These are phyloP conservation scores for Funneliformis mosseae DNA, from an alignment of 192 early-diverging fungal genomes.

Conservation along the genomic window DNA sequence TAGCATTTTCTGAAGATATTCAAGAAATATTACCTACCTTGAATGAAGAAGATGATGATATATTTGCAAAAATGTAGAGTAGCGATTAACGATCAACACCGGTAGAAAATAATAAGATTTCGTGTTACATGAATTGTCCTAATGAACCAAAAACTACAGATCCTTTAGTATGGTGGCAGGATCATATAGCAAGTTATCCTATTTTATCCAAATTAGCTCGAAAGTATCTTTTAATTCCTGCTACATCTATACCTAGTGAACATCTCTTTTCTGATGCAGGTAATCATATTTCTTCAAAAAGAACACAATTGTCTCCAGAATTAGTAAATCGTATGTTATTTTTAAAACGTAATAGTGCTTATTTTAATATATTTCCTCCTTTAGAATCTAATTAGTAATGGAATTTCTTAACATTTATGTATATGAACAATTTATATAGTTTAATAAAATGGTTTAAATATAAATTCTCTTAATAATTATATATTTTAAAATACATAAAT, in stretches of 20 bases:
- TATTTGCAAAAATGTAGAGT: neutral
- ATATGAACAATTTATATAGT: no score
- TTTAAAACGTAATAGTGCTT: no score
- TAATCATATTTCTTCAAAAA: no score
- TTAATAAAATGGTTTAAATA: no score
- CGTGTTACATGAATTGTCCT: neutral
- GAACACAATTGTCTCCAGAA: no score
- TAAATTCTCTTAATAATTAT: no score
- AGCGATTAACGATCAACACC: neutral
- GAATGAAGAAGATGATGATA: no score
- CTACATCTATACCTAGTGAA: conserved; percentile 27
- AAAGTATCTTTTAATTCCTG: conserved; percentile 32
- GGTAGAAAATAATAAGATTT: neutral
- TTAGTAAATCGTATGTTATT: no score
- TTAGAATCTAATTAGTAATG: no score
- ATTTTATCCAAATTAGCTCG: conserved; percentile 20
- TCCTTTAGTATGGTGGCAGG: conserved; percentile 26
- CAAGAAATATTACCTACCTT: neutral
- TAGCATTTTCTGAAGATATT: neutral
- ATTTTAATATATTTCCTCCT: no score
- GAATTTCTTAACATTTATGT: no score
- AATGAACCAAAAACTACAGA: neutral
- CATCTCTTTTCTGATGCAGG: conserved; percentile 19
- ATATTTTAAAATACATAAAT: no score
- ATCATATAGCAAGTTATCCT: conserved; percentile 22